A percentile compares a stretch with the other conserved stretches of the same genome.
phyloP scores from a whole-genome alignment of 768 basidiomycete species.

The Amanita pallidorosea region DNA sequence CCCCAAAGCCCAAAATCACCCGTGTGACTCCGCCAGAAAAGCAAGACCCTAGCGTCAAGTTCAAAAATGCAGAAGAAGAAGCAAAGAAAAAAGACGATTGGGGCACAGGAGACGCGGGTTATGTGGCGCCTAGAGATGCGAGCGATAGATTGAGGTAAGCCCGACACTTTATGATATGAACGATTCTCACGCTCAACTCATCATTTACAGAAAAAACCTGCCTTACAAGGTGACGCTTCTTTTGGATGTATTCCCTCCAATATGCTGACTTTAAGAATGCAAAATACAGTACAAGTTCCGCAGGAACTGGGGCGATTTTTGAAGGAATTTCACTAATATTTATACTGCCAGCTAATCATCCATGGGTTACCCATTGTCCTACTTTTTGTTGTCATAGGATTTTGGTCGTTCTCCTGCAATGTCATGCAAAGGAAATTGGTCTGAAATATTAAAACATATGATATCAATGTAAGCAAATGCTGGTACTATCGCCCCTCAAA shows the following conservation, averaged over 20 bases:
- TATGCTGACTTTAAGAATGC: slow-evolving; percentile 37
- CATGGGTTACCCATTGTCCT: not conserved
- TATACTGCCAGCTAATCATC: not conserved
- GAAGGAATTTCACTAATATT: slow-evolving; percentile 9
- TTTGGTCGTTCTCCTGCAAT: not conserved
- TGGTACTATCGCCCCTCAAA: slow-evolving; percentile 65
- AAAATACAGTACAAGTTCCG: slow-evolving; percentile 83
- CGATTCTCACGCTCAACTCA: not conserved
- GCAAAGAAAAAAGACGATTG: slow-evolving; percentile 49
- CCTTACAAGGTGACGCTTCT: slow-evolving; percentile 69
- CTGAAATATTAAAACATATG: slow-evolving; percentile 2
- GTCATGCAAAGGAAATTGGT: not conserved
- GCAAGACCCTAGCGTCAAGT: slow-evolving; percentile 56
- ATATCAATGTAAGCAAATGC: not conserved
- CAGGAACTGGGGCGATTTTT: slow-evolving; percentile 83
- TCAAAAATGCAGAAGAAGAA: slow-evolving; percentile 42
- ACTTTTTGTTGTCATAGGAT: not conserved
- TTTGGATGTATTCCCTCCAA: slow-evolving; percentile 11
- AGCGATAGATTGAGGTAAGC: slow-evolving; percentile 66
- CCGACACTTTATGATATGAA: not conserved
- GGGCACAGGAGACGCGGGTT: slow-evolving; percentile 64
- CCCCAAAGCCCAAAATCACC: slow-evolving; percentile 39
- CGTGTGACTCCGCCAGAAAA: slow-evolving; percentile 56
- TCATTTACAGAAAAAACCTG: slow-evolving; percentile 48
- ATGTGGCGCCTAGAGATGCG: slow-evolving; percentile 60